A percentile compares a stretch with the other conserved stretches of the same genome.
These are phyloP conservation scores for Colletotrichum sp. DNA, from an alignment of 2,329 filamentous ascomycete species.

Conservation along the genomic window DNA sequence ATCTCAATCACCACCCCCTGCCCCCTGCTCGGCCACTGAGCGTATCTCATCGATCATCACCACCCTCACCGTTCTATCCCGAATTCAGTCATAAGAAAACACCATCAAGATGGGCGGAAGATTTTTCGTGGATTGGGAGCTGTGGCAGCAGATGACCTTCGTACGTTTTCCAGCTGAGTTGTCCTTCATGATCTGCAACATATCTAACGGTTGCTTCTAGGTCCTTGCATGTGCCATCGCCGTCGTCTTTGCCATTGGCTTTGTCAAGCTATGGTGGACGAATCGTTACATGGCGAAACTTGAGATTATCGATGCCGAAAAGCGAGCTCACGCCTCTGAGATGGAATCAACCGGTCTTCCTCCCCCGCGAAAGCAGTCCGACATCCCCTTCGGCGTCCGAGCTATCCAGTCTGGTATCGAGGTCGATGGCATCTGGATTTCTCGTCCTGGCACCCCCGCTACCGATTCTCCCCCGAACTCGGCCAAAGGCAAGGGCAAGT, in stretches of 20 bases:
- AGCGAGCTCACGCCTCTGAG: conserved; percentile 57
- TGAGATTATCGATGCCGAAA: conserved; percentile 70
- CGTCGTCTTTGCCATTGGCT: conserved; percentile 71
- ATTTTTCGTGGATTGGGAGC: conserved; percentile 74
- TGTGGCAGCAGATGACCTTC: conserved; percentile 92
- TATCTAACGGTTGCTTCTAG: conserved; percentile 44
- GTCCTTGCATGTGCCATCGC: conserved; percentile 75
- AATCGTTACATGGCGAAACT: conserved; percentile 62
- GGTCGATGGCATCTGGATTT: conserved; percentile 85
- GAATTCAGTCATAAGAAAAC: neutral
- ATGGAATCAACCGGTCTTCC: conserved; percentile 61
- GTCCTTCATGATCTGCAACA: neutral
- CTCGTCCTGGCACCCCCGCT: conserved; percentile 51
- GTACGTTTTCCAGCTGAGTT: conserved; percentile 56
- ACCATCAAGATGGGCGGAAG: conserved; percentile 28
- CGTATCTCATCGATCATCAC: neutral
- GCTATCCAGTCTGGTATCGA: conserved; percentile 84
- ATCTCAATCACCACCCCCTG: neutral
- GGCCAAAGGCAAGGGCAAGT: conserved; percentile 19
- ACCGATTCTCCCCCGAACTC: conserved; percentile 7
- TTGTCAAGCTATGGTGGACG: conserved; percentile 70
- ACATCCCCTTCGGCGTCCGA: conserved; percentile 82
- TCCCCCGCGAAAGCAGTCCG: conserved; percentile 34
- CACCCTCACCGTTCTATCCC: neutral
- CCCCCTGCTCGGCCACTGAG: neutral